Evolutionary conservation across 352 stramenopile species (phyloP).

Genomic region (Globisporangium echinulatum): DNA sequence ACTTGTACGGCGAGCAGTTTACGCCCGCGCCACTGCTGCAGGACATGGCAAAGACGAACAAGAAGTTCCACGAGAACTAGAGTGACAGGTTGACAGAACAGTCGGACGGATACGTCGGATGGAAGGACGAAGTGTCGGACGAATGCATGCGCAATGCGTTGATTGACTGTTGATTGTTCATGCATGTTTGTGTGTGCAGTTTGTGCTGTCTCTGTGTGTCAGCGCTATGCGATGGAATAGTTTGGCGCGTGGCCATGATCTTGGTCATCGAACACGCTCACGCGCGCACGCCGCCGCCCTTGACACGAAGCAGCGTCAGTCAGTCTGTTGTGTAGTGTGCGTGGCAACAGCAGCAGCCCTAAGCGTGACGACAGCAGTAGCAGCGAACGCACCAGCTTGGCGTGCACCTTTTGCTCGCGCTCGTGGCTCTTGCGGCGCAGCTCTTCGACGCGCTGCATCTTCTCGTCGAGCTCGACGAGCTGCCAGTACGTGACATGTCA

Average conservation of each 20-base stretch:
- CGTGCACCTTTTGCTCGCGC: conserved; percentile 50
- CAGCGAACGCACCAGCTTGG: conserved; percentile 29
- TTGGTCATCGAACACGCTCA: background rate
- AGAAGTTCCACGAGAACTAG: conserved; percentile 95
- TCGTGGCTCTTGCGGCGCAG: conserved; percentile 59
- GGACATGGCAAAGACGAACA: conserved; percentile 95
- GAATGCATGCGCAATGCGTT: background rate
- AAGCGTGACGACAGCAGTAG: background rate
- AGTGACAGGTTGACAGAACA: background rate
- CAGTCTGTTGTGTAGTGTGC: background rate
- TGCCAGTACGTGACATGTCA: conserved; percentile 10
- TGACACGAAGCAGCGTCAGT: background rate
- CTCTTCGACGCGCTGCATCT: conserved; percentile 72
- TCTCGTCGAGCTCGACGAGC: conserved; percentile 66
- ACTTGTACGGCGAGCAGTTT: conserved; percentile 96
- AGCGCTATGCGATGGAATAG: too few species aligned
- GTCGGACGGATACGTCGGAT: conserved; percentile 4
- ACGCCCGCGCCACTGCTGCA: conserved; percentile 92
- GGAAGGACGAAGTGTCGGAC: background rate
- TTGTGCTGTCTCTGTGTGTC: background rate
- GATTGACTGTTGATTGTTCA: background rate
- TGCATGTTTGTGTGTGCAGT: background rate
- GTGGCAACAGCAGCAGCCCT: background rate
- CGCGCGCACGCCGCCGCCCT: background rate
- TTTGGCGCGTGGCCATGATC: too few species aligned